Conservation (phyloP, 2,329 filamentous ascomycete species). For the Emmonsiellopsis sp. region DNA sequence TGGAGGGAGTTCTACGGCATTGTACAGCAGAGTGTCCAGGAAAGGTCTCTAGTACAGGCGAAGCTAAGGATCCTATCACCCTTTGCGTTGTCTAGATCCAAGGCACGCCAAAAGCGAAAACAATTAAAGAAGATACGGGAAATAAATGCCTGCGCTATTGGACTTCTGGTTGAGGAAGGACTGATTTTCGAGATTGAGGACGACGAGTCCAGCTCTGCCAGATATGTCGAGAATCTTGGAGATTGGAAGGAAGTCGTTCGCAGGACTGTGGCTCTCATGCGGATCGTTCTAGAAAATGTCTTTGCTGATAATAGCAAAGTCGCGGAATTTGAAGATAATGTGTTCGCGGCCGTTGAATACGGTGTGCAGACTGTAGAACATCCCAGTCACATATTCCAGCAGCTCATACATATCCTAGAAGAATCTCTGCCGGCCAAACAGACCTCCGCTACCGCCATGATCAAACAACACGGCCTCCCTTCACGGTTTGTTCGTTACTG, state of each 20-base stretch:
- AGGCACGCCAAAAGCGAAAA: slow-evolving; percentile 65
- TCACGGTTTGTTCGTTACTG: slow-evolving; percentile 73
- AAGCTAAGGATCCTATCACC: slow-evolving; percentile 67
- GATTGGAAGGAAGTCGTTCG: slow-evolving; percentile 68
- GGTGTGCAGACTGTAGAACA: slow-evolving; percentile 49
- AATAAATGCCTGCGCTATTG: slow-evolving; percentile 76
- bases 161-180: slow-evolving; percentile 78
- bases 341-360: slow-evolving; percentile 50
- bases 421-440: slow-evolving; percentile 60
- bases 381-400: slow-evolving; percentile 27
- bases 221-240: slow-evolving; percentile 34
- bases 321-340: slow-evolving; percentile 46
- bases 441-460: slow-evolving; percentile 44
- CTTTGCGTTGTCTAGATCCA: slow-evolving; percentile 62
- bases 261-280: slow-evolving; percentile 74
- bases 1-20: slow-evolving; percentile 66
- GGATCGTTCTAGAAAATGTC: slow-evolving; percentile 68
- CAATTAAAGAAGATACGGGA: slow-evolving; percentile 63
- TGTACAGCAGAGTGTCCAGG: slow-evolving; percentile 63
- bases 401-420: slow-evolving; percentile 51
- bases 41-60: slow-evolving; percentile 62
- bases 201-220: slow-evolving; percentile 49
- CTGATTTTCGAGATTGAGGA: slow-evolving; percentile 57
- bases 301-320: slow-evolving; percentile 49
- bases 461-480: slow-evolving; percentile 63